These are phyloP conservation scores for Fusarium sp. DNA, from an alignment of 2,329 filamentous ascomycete species.

Conservation along the genomic window DNA sequence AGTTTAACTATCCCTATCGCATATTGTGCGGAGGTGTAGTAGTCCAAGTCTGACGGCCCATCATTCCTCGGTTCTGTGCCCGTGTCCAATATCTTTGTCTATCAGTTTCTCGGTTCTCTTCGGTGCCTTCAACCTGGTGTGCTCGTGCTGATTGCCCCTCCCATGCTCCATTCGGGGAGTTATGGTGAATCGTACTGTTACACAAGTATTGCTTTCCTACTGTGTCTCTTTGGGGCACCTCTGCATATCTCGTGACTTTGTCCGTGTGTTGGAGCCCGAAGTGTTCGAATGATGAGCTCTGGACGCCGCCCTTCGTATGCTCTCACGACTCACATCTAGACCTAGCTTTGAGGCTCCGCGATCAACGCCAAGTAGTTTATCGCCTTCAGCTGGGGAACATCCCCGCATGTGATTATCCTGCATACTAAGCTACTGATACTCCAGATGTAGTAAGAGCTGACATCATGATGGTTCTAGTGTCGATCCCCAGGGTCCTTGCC, in stretches of 20 bases:
- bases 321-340: not conserved
- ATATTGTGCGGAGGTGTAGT: constrained; percentile 8
- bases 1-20: constrained; percentile 17
- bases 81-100: not conserved
- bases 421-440: constrained; percentile 9
- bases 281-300: not conserved
- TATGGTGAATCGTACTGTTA: constrained; percentile 8
- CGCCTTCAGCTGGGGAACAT: constrained; percentile 5
- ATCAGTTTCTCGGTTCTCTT: constrained; percentile 5
- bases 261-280: not conserved
- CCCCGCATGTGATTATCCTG: constrained; percentile 26
- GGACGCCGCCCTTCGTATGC: not conserved
- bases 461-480: constrained; percentile 26
- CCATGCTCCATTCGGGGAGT: constrained; percentile 22
- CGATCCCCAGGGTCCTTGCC: constrained; percentile 20
- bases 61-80: constrained; percentile 1
- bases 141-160: constrained; percentile 4
- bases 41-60: constrained; percentile 21
- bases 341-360: constrained; percentile 19
- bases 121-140: constrained; percentile 3
- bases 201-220: not conserved
- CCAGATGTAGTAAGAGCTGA: constrained; percentile 32
- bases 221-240: not conserved
- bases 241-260: not conserved
- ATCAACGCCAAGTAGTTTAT: constrained; percentile 16